phyloP scores from a whole-genome alignment of 1,284 basidiomycete genomes.

The Hypsizygus ulmarius region DNA sequence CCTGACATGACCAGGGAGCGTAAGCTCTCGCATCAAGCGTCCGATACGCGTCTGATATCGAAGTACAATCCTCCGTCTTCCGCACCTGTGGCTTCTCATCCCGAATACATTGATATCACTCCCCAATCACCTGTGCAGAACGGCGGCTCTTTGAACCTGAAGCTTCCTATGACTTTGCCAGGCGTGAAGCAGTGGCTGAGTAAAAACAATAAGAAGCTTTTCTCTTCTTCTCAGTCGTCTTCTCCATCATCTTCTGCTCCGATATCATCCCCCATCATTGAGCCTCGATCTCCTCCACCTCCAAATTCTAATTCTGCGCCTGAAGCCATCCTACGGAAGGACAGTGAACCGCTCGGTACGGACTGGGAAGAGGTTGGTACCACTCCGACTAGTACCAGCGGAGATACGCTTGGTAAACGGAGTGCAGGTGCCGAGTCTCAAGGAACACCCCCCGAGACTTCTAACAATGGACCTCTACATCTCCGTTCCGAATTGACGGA shows the following conservation, averaged over 20 bases:
- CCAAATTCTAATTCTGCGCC: constrained; percentile 63
- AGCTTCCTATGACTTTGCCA: constrained; percentile 69
- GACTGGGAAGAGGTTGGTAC: constrained; percentile 64
- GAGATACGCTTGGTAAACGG: constrained; percentile 34
- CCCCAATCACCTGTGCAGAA: constrained; percentile 38
- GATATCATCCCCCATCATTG: constrained; percentile 28
- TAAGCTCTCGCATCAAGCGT: constrained; percentile 64
- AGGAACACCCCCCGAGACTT: constrained; percentile 7
- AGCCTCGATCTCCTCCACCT: constrained; percentile 29
- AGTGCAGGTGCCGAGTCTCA: constrained; percentile 2
- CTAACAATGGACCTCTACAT: constrained; percentile 19
- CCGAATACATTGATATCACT: constrained; percentile 35
- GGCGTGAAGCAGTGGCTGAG: constrained; percentile 77
- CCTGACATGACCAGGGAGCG: constrained; percentile 53
- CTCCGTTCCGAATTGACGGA: constrained; percentile 30
- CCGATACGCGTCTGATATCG: constrained; percentile 56
- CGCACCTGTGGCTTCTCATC: constrained; percentile 44
- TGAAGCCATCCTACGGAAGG: constrained; percentile 58
- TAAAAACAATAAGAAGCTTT: constrained; percentile 48
- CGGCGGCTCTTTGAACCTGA: constrained; percentile 49
- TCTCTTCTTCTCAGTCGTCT: constrained; percentile 25
- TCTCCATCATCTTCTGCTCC: constrained; percentile 38
- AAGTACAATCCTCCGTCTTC: constrained; percentile 48
- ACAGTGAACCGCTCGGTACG: constrained; percentile 44
- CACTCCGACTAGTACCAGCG: constrained; percentile 46